phyloP scores from a whole-genome alignment of 805 yeast species.

The Hagleromyces aurorensis region DNA sequence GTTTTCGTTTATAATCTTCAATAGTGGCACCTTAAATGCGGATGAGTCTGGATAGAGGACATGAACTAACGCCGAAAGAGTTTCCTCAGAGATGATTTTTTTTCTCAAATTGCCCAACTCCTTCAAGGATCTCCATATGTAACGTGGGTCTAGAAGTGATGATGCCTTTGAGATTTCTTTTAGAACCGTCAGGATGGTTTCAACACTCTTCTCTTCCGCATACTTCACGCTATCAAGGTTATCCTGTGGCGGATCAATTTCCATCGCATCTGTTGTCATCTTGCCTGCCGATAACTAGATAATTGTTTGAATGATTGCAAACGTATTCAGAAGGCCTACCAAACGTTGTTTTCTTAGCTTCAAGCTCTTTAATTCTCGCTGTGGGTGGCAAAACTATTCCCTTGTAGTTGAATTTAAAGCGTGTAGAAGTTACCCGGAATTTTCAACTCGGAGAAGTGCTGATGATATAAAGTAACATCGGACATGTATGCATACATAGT shows the following conservation, averaged over 20 bases:
- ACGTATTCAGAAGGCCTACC: too few species aligned
- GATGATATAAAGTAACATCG: too few species aligned
- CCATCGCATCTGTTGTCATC: conserved; percentile 21
- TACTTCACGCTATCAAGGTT: conserved; percentile 25
- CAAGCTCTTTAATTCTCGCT: not conserved
- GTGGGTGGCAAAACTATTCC: conserved; percentile 11
- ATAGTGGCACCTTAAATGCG: conserved; percentile 36
- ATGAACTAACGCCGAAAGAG: conserved; percentile 48
- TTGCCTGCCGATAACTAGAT: not conserved
- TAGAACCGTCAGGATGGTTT: conserved; percentile 28
- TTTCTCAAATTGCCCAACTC: conserved; percentile 72
- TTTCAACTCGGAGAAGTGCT: too few species aligned
- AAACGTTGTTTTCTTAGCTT: too few species aligned
- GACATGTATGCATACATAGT: too few species aligned
- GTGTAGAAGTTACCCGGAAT: conserved; percentile 1
- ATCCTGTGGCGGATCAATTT: conserved; percentile 21
- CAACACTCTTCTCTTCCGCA: conserved; percentile 27
- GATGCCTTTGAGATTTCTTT: conserved; percentile 47
- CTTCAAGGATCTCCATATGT: conserved; percentile 76
- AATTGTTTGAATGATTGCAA: too few species aligned
- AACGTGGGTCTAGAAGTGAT: conserved; percentile 73
- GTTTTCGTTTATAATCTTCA: conserved; percentile 34
- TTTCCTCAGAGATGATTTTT: conserved; percentile 41
- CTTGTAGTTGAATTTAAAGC: not conserved
- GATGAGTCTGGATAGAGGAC: conserved; percentile 46